A percentile compares a stretch with the other conserved stretches of the same genome.
Conservation (phyloP, 106 monocot species). For the Vanilla planifolia region DNA sequence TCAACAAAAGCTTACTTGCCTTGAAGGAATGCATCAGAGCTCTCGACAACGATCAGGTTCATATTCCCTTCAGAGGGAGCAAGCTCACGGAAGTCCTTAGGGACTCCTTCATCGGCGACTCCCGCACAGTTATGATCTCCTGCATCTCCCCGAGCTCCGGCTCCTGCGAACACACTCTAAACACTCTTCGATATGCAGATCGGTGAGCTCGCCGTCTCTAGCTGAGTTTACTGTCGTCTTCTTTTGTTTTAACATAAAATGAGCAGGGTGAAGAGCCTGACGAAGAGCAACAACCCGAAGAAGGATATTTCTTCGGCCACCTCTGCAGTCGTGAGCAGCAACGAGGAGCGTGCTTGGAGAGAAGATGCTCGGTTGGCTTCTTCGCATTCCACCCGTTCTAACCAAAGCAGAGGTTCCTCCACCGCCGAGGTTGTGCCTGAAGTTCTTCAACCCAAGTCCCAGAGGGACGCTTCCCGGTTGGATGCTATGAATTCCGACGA, state of each 20-base stretch:
- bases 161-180: slow-evolving; percentile 95
- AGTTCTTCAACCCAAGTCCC: slow-evolving; percentile 12
- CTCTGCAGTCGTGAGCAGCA: slow-evolving; percentile 32
- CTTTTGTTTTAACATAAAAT: background rate
- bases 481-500: background rate
- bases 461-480: slow-evolving; percentile 27
- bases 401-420: slow-evolving; percentile 1
- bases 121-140: slow-evolving; percentile 94
- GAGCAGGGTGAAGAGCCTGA: slow-evolving; percentile 81
- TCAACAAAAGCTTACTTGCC: slow-evolving; percentile 94
- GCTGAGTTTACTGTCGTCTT: background rate
- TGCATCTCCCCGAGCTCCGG: slow-evolving; percentile 91
- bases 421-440: slow-evolving; percentile 1
- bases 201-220: slow-evolving; percentile 29
- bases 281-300: slow-evolving; percentile 76
- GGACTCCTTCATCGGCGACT: slow-evolving; percentile 94
- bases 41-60: slow-evolving; percentile 94
- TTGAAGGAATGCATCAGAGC: slow-evolving; percentile 97
- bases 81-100: slow-evolving; percentile 96
- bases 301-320: slow-evolving; percentile 55
- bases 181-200: slow-evolving; percentile 97
- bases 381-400: slow-evolving; percentile 21
- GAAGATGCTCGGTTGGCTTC: slow-evolving; percentile 2
- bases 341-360: slow-evolving; percentile 19
- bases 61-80: slow-evolving; percentile 96